Evolutionary conservation across 768 basidiomycete species (phyloP), one percentile per base, ranked within the genome.

Genomic region (Fomitopsis serialis): DNA sequence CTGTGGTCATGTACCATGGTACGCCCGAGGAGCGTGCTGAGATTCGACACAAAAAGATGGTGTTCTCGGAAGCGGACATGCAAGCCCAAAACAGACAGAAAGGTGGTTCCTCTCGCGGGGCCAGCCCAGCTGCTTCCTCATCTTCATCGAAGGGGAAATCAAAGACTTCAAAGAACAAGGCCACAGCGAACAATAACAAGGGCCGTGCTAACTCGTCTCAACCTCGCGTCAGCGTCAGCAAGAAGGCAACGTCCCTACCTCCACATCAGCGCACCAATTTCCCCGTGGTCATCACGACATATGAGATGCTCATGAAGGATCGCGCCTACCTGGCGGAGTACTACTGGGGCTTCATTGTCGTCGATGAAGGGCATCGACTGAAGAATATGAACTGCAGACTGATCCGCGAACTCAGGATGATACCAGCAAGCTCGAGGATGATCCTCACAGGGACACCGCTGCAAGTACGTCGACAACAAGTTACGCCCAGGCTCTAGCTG

Each of bases 401-500:
- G 15, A 90, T 98, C 70, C 78, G 78, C 54, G 92, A 96, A 68
- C 87, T 99, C 60, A 95, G 94, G 72, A 82, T 83, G 61, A 94
- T 93, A 65, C 72, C 74, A 1, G 85, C 85, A 50, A 92, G 88
- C 0, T 91, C 92, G 40, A 75, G 97, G 45, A 88, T 98, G 81
- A 88, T 99, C 54, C 70, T 99, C 56, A 98, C 95, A 0, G 97
- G 97, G 27, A 99, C 97, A 17, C 97, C 97, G 7, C 71, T 99
- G 35, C 95, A 98, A 70, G 95, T 94, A 55, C 52, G 84, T 70
- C 13, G 19, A 27, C 24, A 19, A 22, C 35, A 27, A 52, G 8
- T 36, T 25, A n/a, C 13, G 12, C 27, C 22, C 32, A 9, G 7
- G 19, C 17, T 13, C 11, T 27, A 23, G 21, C 23, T 22, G 13